A percentile compares a stretch with the other conserved stretches of the same genome.
Conservation (phyloP, 768 basidiomycete genomes). For the Rhodotorula taiwanensis region DNA sequence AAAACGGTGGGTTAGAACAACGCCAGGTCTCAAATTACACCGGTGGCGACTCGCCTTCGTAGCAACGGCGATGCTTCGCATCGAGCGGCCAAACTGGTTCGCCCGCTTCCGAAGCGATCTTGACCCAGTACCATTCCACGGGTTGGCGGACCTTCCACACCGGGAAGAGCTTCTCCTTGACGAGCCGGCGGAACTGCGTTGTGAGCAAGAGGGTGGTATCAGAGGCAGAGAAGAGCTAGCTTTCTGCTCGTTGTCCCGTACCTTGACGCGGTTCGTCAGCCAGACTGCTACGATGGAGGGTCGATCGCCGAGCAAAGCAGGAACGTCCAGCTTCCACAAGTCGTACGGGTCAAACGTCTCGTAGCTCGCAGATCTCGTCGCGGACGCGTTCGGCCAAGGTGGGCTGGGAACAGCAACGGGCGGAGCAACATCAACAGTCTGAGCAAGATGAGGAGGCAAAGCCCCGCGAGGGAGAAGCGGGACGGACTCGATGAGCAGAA, state of each 20-base stretch:
- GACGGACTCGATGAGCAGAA: slow-evolving; percentile 27
- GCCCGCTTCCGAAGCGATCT: slow-evolving; percentile 19
- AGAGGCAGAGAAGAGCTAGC: neutral
- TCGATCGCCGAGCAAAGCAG: slow-evolving; percentile 2
- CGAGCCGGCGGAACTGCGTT: slow-evolving; percentile 22
- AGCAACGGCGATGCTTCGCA: slow-evolving; percentile 10
- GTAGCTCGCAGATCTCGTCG: slow-evolving; percentile 15
- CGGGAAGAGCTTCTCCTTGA: slow-evolving; percentile 32
- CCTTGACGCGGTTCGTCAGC: slow-evolving; percentile 33
- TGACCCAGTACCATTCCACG: slow-evolving; percentile 35
- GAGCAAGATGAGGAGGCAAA: neutral
- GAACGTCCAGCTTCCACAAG: slow-evolving; percentile 27
- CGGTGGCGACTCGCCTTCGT: slow-evolving; percentile 13
- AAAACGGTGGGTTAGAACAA: neutral
- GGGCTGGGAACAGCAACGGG: slow-evolving; percentile 6
- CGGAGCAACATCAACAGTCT: neutral
- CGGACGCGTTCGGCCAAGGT: slow-evolving; percentile 33
- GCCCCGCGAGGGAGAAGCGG: neutral
- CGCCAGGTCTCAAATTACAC: neutral
- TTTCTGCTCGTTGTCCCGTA: too few relatives aligned
- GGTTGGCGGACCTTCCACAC: slow-evolving; percentile 1
- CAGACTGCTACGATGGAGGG: slow-evolving; percentile 21
- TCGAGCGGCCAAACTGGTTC: slow-evolving; percentile 27
- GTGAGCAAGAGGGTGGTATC: neutral
- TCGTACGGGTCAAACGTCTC: slow-evolving; percentile 35